Percentiles rank a stretch among this genome's conserved stretches.
Conservation (phyloP, 805 yeast species). For the Yueomyces sinensis region DNA sequence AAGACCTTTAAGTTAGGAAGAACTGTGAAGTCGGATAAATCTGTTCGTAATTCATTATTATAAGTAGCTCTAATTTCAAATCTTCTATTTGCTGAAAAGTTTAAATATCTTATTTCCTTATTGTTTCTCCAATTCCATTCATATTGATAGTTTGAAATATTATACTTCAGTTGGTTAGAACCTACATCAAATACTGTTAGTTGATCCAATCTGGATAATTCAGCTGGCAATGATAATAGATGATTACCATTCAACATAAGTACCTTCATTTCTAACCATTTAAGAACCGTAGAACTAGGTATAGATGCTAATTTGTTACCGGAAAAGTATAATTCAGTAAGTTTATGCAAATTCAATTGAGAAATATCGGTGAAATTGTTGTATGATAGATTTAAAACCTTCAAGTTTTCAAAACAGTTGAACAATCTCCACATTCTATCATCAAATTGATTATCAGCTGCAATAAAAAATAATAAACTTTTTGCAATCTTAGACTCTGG, state of each 20-base stretch:
- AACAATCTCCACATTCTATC: conserved; percentile 67
- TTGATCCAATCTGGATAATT: conserved; percentile 52
- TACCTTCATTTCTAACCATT: conserved; percentile 42
- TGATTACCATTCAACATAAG: conserved; percentile 73
- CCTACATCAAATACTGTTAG: conserved; percentile 78
- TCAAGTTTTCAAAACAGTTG: conserved; percentile 43
- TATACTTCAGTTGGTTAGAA: conserved; percentile 78
- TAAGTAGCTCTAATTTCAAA: conserved; percentile 67
- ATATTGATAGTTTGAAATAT: conserved; percentile 85
- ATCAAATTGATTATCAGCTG: conserved; percentile 73
- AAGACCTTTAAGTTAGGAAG: conserved; percentile 57
- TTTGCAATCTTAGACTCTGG: conserved; percentile 27
- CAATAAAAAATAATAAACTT: conserved; percentile 41
- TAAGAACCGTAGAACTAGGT: conserved; percentile 73
- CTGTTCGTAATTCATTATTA: conserved; percentile 35
- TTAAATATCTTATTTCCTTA: conserved; percentile 58
- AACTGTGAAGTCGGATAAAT: conserved; percentile 47
- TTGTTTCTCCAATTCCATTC: conserved; percentile 98
- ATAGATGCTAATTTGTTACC: conserved; percentile 71
- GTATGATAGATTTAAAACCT: conserved; percentile 62
- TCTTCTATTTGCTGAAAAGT: conserved; percentile 85
- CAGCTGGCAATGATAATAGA: conserved; percentile 79
- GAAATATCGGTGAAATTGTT: conserved; percentile 79
- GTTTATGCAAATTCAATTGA: conserved; percentile 42
- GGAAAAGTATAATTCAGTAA: conserved; percentile 60